Conservation (phyloP, 129 eudicot genomes). For the Chrysanthemum lavandulifolium region DNA sequence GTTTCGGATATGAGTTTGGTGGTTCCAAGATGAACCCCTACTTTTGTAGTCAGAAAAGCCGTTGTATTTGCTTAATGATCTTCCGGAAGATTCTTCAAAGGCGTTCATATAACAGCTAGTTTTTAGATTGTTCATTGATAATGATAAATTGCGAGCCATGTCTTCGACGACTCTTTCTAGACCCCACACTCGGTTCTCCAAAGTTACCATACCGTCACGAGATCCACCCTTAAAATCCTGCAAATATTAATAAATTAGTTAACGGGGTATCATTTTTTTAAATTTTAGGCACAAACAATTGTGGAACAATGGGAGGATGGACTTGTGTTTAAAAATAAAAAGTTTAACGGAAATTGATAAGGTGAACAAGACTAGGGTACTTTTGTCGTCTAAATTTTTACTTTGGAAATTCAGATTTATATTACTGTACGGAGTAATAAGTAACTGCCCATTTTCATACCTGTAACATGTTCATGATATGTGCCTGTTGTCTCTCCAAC, state of each 20-base stretch:
- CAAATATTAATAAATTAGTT: not conserved
- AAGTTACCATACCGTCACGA: slow-evolving; percentile 81
- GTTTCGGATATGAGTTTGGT: slow-evolving; percentile 45
- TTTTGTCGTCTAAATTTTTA: too few relatives aligned
- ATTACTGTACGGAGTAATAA: too few relatives aligned
- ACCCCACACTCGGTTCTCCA: slow-evolving; percentile 84
- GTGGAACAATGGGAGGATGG: too few relatives aligned
- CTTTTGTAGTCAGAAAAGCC: slow-evolving; percentile 56
- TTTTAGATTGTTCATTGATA: slow-evolving; percentile 53
- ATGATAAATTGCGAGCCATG: slow-evolving; percentile 75
- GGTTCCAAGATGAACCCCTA: slow-evolving; percentile 54
- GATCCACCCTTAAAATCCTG: slow-evolving; percentile 93
- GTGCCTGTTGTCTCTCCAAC: slow-evolving; percentile 78
- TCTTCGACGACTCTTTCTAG: slow-evolving; percentile 93
- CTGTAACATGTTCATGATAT: slow-evolving; percentile 94
- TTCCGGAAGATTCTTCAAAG: slow-evolving; percentile 63
- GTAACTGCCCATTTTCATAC: slow-evolving; percentile 1
- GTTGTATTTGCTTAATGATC: slow-evolving; percentile 54
- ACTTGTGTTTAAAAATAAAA: too few relatives aligned
- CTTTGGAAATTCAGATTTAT: too few relatives aligned
- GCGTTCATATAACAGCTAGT: slow-evolving; percentile 42
- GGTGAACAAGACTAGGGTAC: too few relatives aligned
- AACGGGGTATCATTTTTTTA: too few relatives aligned
- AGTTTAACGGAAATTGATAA: too few relatives aligned
- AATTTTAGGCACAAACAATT: too few relatives aligned